Percentiles rank a stretch among this genome's conserved stretches.
These are phyloP conservation scores for Pichia kudriavzevii DNA, from an alignment of 1,139 yeast species.

Conservation along the genomic window DNA sequence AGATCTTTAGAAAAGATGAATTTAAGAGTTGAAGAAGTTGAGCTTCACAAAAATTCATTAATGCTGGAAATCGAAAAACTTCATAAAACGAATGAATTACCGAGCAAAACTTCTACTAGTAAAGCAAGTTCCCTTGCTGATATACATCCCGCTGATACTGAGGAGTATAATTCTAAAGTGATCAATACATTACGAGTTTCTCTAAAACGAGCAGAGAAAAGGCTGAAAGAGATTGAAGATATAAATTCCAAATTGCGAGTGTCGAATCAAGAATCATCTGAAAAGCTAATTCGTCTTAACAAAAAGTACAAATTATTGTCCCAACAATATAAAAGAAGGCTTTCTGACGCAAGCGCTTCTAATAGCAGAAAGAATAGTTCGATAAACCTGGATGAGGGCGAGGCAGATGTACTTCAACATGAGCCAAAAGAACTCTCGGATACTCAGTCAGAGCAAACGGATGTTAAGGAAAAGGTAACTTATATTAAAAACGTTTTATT, in stretches of 20 bases:
- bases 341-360: slow-evolving; percentile 23
- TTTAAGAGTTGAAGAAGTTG: slow-evolving; percentile 8
- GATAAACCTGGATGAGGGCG: not conserved
- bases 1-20: slow-evolving; percentile 33
- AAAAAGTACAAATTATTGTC: slow-evolving; percentile 59
- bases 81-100: not conserved
- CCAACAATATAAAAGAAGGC: slow-evolving; percentile 41
- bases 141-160: slow-evolving; percentile 5
- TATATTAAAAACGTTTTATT: slow-evolving; percentile 81
- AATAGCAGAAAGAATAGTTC: slow-evolving; percentile 21
- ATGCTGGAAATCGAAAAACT: slow-evolving; percentile 3
- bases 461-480: slow-evolving; percentile 46
- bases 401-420: slow-evolving; percentile 3
- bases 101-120: not conserved
- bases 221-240: slow-evolving; percentile 48
- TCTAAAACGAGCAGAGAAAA: slow-evolving; percentile 41
- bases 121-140: slow-evolving; percentile 8
- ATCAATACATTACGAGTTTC: slow-evolving; percentile 46
- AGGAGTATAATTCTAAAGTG: slow-evolving; percentile 27
- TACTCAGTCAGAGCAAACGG: slow-evolving; percentile 16
- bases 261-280: slow-evolving; percentile 58
- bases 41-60: slow-evolving; percentile 6
- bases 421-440: slow-evolving; percentile 3
- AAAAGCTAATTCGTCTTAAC: slow-evolving; percentile 57
- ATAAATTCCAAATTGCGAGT: slow-evolving; percentile 50